Base-by-base conservation (phyloP, 1,139 yeast species). In the Sugiyamaella castrensis region DNA sequence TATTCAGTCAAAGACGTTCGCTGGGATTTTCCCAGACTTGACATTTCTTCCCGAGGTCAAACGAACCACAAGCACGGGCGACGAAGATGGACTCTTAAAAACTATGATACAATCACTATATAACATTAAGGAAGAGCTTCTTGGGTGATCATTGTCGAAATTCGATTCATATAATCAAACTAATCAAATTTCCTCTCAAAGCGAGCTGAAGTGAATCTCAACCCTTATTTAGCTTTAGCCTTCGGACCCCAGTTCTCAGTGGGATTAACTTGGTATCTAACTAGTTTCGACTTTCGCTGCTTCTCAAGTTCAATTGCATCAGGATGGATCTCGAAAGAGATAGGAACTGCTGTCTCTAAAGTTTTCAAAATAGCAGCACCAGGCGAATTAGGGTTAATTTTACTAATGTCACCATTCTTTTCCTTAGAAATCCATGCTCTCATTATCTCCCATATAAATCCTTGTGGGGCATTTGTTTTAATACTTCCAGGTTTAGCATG, bases 181-280 rank as follows among this genome's bases (percentile, higher is more conserved):
- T 19, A 19, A 19, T 19, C 24, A 19, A 19, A 5, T 4, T 4
- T n/a, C n/a, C n/a, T n/a, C n/a, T 19, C 24, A 19, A 19, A 19
- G 24, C 5, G 24, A 19, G 24, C 5, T 5, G 24, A 19, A 19
- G 5, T 19, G 5, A n/a, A 31, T 31, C 3, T 3, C 16, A 3
- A 13, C 5, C n/a, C 6, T 16, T 38, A 53, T 15, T 47, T 50
- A 8, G 71, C 71, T 41, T 60, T 59, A 1, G 95, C 81, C 70
- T 86, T 87, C 34, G 97, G 98, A 0, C 98, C 98, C 98, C 98
- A 92, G 65, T 87, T 84, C 67, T 85, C 87, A 1, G 87, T 79
- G 10, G 98, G 98, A 64, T 91, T 91, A 62, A 84, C 89, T 66
- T 89, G 98, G 68, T 77, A 91, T 58, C 96, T 76, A 13, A 88